Evolutionary conservation across 106 monocot genomes (phyloP).

Genomic region (Cymbidium sinense): DNA sequence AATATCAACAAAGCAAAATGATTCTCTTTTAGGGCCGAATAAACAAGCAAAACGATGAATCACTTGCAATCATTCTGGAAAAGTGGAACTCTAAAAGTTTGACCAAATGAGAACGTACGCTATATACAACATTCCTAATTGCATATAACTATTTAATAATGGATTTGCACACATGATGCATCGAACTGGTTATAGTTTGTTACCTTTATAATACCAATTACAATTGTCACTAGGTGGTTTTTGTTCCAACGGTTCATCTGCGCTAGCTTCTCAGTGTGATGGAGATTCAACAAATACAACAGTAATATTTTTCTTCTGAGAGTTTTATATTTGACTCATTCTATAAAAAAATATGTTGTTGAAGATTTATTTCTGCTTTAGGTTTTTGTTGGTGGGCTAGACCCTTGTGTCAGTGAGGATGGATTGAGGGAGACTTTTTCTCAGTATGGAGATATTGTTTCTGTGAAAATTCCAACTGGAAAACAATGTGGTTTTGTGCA

Average conservation of each 20-base stretch:
- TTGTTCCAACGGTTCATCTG: conserved; percentile 33
- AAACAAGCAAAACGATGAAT: too few relatives aligned
- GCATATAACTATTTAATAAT: too few relatives aligned
- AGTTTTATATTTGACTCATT: background rate
- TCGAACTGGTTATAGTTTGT: background rate
- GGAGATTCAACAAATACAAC: conserved; percentile 67
- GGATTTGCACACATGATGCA: background rate
- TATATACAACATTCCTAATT: too few relatives aligned
- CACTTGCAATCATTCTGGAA: too few relatives aligned
- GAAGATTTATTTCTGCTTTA: conserved; percentile 1
- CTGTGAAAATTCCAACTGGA: conserved; percentile 78
- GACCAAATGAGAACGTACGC: too few relatives aligned
- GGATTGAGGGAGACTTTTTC: conserved; percentile 61
- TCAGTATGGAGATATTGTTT: conserved; percentile 72
- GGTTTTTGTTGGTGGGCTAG: conserved; percentile 82
- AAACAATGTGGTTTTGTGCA: conserved; percentile 95
- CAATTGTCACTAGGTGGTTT: conserved; percentile 28
- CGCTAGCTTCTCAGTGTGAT: conserved; percentile 31
- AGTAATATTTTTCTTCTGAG: conserved; percentile 20
- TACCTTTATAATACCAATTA: background rate
- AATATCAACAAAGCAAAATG: too few relatives aligned
- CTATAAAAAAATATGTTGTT: background rate
- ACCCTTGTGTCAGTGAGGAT: conserved; percentile 71
- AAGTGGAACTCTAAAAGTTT: too few relatives aligned
- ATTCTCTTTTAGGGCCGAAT: too few relatives aligned